Evolutionary conservation across 1,284 basidiomycete species (phyloP).

Genomic region (Ustilago vetiveriae): DNA sequence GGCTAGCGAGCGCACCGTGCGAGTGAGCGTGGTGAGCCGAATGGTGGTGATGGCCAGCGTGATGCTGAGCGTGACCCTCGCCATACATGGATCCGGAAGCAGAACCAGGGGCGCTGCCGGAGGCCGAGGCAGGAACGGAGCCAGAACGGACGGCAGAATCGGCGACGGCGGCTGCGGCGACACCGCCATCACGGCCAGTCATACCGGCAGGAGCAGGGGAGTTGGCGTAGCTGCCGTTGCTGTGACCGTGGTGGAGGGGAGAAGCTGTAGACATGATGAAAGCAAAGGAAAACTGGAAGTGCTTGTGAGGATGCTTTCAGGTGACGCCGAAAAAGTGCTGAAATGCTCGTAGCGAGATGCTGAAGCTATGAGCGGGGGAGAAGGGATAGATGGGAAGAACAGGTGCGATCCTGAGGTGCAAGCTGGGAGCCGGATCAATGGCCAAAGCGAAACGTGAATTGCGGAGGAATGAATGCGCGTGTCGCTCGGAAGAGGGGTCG

Average conservation of each 20-base stretch:
- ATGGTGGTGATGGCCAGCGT: constrained; percentile 39
- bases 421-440: too few relatives aligned
- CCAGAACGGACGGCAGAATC: constrained; percentile 46
- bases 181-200: constrained; percentile 37
- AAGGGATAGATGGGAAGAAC: too few relatives aligned
- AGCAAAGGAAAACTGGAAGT: too few relatives aligned
- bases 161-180: constrained; percentile 34
- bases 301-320: too few relatives aligned
- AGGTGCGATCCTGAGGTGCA: too few relatives aligned
- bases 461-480: constrained; percentile 15
- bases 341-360: too few relatives aligned
- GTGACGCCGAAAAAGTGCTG: too few relatives aligned
- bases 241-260: constrained; percentile 50
- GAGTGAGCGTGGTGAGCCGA: constrained; percentile 37
- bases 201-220: constrained; percentile 42
- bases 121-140: constrained; percentile 42
- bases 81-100: constrained; percentile 49
- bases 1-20: constrained; percentile 40
- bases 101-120: constrained; percentile 47
- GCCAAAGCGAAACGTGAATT: too few relatives aligned
- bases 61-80: constrained; percentile 42
- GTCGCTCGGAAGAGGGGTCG: background rate
- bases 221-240: constrained; percentile 48
- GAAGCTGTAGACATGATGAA: constrained; percentile 46
- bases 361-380: too few relatives aligned